A percentile compares a stretch with the other conserved stretches of the same genome.
Evolutionary conservation across 768 basidiomycete genomes (phyloP).

Genomic region (Trametes cubensis): DNA sequence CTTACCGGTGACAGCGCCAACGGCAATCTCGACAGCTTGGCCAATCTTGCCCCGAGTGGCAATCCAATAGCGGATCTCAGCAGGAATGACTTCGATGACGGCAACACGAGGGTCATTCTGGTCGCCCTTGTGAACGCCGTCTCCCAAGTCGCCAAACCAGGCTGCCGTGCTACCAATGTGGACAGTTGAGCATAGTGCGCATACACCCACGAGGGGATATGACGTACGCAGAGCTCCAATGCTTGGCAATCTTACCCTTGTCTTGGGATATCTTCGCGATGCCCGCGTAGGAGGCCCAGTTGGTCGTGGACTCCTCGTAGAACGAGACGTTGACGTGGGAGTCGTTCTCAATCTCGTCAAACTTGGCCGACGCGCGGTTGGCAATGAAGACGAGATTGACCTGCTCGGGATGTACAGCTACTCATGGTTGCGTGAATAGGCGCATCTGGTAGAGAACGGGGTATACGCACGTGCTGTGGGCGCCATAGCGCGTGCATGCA

Average conservation of each 20-base stretch:
- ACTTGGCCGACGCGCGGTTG: conserved; percentile 74
- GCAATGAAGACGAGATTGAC: conserved; percentile 68
- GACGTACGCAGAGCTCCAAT: conserved; percentile 58
- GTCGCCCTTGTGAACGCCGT: conserved; percentile 84
- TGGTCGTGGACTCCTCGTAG: conserved; percentile 66
- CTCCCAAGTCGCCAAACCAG: conserved; percentile 87
- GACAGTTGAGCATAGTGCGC: neutral
- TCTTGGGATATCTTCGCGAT: conserved; percentile 68
- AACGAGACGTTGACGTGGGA: conserved; percentile 81
- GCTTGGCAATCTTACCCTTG: conserved; percentile 60
- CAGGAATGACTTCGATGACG: conserved; percentile 76
- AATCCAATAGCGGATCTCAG: conserved; percentile 83
- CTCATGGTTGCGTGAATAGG: neutral
- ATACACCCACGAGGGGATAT: neutral
- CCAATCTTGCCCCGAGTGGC: conserved; percentile 61
- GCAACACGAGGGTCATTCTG: conserved; percentile 77
- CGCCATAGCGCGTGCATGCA: conserved; percentile 84
- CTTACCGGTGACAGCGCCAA: conserved; percentile 62
- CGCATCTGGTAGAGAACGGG: neutral
- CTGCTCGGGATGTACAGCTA: conserved; percentile 51
- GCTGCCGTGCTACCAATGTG: conserved; percentile 52
- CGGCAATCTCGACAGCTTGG: conserved; percentile 60
- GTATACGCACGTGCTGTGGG: conserved; percentile 60
- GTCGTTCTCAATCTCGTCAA: conserved; percentile 76
- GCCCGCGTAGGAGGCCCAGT: conserved; percentile 82